Base-by-base conservation (phyloP, 2,329 filamentous ascomycete genomes). In the Ophiocordyceps camponoti-leonardi region DNA sequence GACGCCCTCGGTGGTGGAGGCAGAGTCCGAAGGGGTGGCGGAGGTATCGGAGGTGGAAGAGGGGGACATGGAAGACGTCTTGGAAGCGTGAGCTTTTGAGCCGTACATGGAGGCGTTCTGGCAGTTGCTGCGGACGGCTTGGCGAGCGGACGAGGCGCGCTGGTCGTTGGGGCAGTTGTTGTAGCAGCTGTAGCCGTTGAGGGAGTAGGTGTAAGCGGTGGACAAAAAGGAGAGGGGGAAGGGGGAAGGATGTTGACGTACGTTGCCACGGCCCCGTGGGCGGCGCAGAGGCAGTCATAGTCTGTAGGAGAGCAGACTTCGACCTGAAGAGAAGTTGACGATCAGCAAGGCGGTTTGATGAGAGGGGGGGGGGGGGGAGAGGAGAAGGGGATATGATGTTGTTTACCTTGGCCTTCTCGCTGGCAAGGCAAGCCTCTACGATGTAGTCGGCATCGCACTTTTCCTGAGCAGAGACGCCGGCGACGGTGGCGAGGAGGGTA, bases 141-240 rank as follows among this genome's bases (percentile, higher is more conserved):
- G 55, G 44, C 59, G 50, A 51, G 60, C 61, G 19, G 55, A 45
- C 45, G 52, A 45, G 49, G 54, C 58, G 42, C 65, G 61, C 44
- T 54, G 2, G 57, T 74, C 70, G 53, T 67, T 61, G 55, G 71
- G 71, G 63, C 71, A 74, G 67, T 74, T 73, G 64, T 71, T 71
- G 62, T 65, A 74, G 68, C 71, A 74, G 49, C 68, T 70, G 46
- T 28, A 31, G 44, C n/a, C n/a, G n/a, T n/a, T n/a, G n/a, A n/a
- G n/a, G n/a, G n/a, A n/a, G 50, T 40, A 49, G 47, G 16, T 22
- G 11, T 12, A 11, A 16, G 10, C 19, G 14, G 39, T 3, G 6
- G 19, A 6, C n/a, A 3, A 16, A 22, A 26, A 42, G 26, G 10
- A 22, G 28, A 13, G 18, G n/a, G 28, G 26, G 35, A 10, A 7